A percentile compares a stretch with the other conserved stretches of the same genome.
Evolutionary conservation across 2,329 filamentous ascomycete species (phyloP).

Genomic region (Hortaea werneckii): DNA sequence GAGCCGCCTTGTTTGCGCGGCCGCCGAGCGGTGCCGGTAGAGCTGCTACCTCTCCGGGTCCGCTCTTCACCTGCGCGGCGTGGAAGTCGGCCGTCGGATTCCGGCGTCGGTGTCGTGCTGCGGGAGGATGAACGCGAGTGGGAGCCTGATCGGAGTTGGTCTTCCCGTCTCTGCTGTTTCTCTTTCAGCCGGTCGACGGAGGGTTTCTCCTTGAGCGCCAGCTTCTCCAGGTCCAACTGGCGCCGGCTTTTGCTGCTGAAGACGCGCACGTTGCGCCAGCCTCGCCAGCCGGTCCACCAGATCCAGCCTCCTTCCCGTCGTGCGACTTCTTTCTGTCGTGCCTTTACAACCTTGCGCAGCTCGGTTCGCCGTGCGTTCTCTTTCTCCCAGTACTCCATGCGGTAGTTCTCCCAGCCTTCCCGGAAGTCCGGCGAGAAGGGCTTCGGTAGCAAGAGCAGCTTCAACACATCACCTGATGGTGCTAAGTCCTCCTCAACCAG

Average conservation of each 20-base stretch:
- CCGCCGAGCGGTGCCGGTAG: background rate
- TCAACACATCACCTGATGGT: slow-evolving; percentile 82
- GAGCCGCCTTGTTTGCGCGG: slow-evolving; percentile 9
- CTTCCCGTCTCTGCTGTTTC: slow-evolving; percentile 10
- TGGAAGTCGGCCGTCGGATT: slow-evolving; percentile 9
- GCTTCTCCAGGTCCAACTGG: slow-evolving; percentile 19
- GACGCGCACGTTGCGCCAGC: slow-evolving; percentile 29
- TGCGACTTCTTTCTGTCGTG: slow-evolving; percentile 58
- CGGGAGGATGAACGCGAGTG: slow-evolving; percentile 13
- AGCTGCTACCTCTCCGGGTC: slow-evolving; percentile 16
- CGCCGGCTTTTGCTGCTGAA: slow-evolving; percentile 18
- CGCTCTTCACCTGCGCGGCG: slow-evolving; percentile 8
- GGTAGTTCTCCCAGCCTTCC: slow-evolving; percentile 93
- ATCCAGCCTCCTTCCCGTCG: slow-evolving; percentile 63
- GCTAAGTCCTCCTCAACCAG: slow-evolving; percentile 76
- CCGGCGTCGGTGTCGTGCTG: slow-evolving; percentile 15
- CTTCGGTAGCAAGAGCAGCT: slow-evolving; percentile 81
- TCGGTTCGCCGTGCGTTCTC: slow-evolving; percentile 82
- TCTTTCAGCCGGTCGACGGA: slow-evolving; percentile 10
- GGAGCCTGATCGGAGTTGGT: slow-evolving; percentile 14
- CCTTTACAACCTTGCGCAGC: slow-evolving; percentile 59
- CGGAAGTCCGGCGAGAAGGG: slow-evolving; percentile 90
- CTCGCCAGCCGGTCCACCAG: slow-evolving; percentile 75
- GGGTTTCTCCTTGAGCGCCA: slow-evolving; percentile 19
- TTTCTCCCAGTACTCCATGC: slow-evolving; percentile 90